These are phyloP conservation scores for Tulasnella sp. DNA, from an alignment of 768 basidiomycete species.

Conservation along the genomic window DNA sequence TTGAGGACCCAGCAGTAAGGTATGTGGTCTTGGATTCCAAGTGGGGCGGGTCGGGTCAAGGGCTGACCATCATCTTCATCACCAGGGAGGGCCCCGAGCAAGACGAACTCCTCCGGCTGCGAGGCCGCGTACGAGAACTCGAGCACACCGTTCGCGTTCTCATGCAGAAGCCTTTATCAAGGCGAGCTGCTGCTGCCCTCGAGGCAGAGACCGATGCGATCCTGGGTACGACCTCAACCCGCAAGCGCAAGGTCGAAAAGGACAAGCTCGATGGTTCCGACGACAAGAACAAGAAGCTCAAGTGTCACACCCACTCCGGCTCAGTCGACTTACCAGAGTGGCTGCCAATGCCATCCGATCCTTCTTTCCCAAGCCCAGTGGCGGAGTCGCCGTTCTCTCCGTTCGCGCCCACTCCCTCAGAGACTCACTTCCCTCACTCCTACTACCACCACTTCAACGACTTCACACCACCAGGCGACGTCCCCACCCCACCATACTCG, in stretches of 20 bases:
- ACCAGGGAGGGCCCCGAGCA: slow-evolving; percentile 28
- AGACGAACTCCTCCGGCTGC: slow-evolving; percentile 28
- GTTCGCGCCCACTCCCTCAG: slow-evolving; percentile 22
- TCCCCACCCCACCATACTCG: slow-evolving; percentile 27
- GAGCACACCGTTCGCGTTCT: slow-evolving; percentile 28
- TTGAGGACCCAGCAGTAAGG: slow-evolving; percentile 27
- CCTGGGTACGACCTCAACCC: slow-evolving; percentile 26
- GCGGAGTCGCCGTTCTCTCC: slow-evolving; percentile 24
- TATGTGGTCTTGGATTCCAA: neutral
- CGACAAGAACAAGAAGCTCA: slow-evolving; percentile 17
- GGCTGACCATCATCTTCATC: slow-evolving; percentile 1
- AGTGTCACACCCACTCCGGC: slow-evolving; percentile 7
- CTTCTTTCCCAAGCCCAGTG: slow-evolving; percentile 26
- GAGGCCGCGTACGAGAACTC: slow-evolving; percentile 26
- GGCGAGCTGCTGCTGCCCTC: slow-evolving; percentile 25
- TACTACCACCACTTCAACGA: slow-evolving; percentile 15
- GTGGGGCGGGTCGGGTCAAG: neutral
- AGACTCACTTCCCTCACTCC: slow-evolving; percentile 18
- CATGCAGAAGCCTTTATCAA: slow-evolving; percentile 28
- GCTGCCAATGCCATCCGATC: slow-evolving; percentile 5
- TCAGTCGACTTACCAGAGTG: slow-evolving; percentile 15
- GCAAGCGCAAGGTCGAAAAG: slow-evolving; percentile 28
- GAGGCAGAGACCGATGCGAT: slow-evolving; percentile 29
- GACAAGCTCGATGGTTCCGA: slow-evolving; percentile 17
- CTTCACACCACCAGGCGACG: slow-evolving; percentile 23